Percentiles rank a stretch among this genome's conserved stretches.
phyloP scores from a whole-genome alignment of 2,329 filamentous ascomycete species.

The Leptographium lundbergii region DNA sequence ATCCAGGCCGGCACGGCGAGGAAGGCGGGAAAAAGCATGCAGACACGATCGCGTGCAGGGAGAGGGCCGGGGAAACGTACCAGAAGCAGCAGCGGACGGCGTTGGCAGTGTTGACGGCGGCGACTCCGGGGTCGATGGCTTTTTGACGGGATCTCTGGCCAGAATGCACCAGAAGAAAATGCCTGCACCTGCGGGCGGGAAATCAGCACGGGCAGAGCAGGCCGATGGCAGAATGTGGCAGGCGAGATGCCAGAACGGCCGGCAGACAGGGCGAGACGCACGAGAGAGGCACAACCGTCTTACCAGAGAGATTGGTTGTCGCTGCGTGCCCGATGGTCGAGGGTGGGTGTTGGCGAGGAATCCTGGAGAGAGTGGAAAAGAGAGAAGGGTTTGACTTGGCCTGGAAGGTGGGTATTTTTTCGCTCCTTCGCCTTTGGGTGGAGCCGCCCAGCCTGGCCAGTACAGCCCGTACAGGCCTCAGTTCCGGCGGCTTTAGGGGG shows the following conservation, averaged over 20 bases:
- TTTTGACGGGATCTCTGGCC: conserved; percentile 3
- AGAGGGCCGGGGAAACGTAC: conserved; percentile 9
- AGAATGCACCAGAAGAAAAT: neutral
- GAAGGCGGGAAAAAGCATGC: conserved; percentile 3
- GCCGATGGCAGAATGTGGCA: neutral
- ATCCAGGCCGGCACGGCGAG: neutral
- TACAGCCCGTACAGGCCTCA: neutral
- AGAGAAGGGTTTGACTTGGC: neutral
- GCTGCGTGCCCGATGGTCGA: conserved; percentile 1
- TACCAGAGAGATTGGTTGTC: neutral
- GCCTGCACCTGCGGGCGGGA: neutral
- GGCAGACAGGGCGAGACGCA: neutral
- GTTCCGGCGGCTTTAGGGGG: neutral
- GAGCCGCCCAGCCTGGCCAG: neutral
- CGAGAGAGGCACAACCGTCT: neutral
- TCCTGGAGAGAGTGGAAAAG: neutral
- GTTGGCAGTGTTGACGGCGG: conserved; percentile 3
- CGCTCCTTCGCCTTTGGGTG: conserved; percentile 1
- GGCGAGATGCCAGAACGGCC: neutral
- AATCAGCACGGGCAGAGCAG: neutral
- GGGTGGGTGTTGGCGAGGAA: neutral
- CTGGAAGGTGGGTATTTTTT: neutral
- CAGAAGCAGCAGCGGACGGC: conserved; percentile 6
- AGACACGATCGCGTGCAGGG: conserved; percentile 8
- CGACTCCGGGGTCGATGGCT: neutral